A percentile compares a stretch with the other conserved stretches of the same genome.
phyloP scores from a whole-genome alignment of 306 rosid species.

The Hippophae tibetana region DNA sequence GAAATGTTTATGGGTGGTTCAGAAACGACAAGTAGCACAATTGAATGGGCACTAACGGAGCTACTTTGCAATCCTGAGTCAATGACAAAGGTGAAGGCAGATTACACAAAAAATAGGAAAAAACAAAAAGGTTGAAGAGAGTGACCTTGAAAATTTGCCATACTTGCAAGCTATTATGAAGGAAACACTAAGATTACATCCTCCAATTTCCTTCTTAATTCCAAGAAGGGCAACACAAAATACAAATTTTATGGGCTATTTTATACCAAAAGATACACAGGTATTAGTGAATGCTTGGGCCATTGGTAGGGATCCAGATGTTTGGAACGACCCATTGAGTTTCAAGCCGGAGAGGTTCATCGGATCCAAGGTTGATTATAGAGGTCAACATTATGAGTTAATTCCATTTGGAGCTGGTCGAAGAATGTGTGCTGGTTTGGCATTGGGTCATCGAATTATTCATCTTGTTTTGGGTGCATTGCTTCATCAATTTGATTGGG shows the following conservation, averaged over 20 bases:
- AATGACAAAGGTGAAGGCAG: constrained; percentile 17
- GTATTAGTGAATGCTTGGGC: constrained; percentile 47
- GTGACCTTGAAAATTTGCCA: constrained; percentile 38
- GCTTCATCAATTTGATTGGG: constrained; percentile 48
- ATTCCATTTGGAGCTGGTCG: constrained; percentile 45
- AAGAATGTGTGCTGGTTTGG: constrained; percentile 45
- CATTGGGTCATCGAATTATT: constrained; percentile 38
- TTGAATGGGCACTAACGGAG: constrained; percentile 53
- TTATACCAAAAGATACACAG: constrained; percentile 36
- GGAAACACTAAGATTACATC: constrained; percentile 44
- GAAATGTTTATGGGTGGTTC: constrained; percentile 50
- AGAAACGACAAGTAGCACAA: constrained; percentile 48
- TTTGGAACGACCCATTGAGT: constrained; percentile 29
- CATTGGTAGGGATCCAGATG: constrained; percentile 46
- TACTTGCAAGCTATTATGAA: constrained; percentile 29
- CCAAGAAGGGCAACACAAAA: constrained; percentile 32
- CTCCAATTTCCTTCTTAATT: constrained; percentile 38
- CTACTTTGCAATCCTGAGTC: constrained; percentile 14
- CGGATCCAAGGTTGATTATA: constrained; percentile 21
- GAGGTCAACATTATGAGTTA: constrained; percentile 34
- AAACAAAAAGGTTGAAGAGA: not conserved
- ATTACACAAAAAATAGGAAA: constrained; percentile 5
- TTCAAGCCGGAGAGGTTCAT: constrained; percentile 40
- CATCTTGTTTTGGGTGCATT: constrained; percentile 31
- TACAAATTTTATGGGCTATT: constrained; percentile 33